Evolutionary conservation across 371 early-diverging fungal species (phyloP).

Genomic region (Sanchytrium tribonematis): DNA sequence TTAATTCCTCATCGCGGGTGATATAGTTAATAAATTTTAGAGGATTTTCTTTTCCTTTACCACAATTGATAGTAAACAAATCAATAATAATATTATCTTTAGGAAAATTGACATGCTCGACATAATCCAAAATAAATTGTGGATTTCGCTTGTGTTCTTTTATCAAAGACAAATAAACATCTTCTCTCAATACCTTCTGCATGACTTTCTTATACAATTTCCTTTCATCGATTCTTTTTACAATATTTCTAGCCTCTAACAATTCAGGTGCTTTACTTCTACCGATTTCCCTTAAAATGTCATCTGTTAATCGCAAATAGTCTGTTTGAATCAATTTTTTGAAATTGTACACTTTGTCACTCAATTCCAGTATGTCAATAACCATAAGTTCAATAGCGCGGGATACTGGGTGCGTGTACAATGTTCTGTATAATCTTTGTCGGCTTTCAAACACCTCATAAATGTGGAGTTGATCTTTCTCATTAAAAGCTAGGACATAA

Average conservation of each 20-base stretch:
- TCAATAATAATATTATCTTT: background rate
- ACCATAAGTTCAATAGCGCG: constrained; percentile 11
- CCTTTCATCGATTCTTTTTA: constrained; percentile 38
- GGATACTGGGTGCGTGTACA: constrained; percentile 56
- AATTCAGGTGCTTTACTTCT: constrained; percentile 28
- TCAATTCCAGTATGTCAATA: background rate
- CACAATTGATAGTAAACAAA: background rate
- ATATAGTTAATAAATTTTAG: background rate
- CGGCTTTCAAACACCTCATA: constrained; percentile 55
- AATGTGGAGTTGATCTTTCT: constrained; percentile 20
- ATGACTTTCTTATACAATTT: constrained; percentile 33
- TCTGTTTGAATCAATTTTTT: constrained; percentile 6
- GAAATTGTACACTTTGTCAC: background rate
- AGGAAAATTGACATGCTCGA: background rate
- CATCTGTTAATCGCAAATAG: constrained; percentile 53
- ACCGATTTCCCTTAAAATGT: constrained; percentile 53
- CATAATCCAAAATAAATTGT: background rate
- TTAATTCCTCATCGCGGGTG: background rate
- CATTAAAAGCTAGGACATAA: constrained; percentile 29
- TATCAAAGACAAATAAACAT: background rate
- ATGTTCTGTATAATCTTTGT: constrained; percentile 58
- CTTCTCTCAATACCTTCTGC: background rate
- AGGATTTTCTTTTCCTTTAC: background rate
- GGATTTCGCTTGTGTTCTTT: background rate
- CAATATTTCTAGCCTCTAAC: constrained; percentile 27